These are phyloP conservation scores for Phytophthora fragariaefolia DNA, from an alignment of 352 stramenopile species.

Conservation along the genomic window DNA sequence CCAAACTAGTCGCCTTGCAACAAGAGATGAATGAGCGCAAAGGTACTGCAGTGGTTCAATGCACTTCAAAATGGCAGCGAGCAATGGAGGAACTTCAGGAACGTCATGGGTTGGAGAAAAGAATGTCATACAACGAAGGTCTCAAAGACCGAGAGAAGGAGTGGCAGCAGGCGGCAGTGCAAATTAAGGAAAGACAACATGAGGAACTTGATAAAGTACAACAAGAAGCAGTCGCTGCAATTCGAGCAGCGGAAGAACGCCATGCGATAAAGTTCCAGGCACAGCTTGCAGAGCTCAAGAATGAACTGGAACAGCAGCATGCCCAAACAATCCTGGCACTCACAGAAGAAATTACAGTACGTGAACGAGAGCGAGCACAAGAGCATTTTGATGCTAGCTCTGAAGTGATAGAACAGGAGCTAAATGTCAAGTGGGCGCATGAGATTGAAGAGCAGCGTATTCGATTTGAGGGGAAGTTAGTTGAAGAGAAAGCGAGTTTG, in stretches of 20 bases:
- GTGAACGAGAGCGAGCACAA: slow-evolving; percentile 37
- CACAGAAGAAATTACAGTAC: slow-evolving; percentile 30
- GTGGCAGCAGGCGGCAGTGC: slow-evolving; percentile 72
- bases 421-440: slow-evolving; percentile 14
- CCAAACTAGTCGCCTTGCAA: slow-evolving; percentile 49
- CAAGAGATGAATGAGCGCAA: slow-evolving; percentile 74
- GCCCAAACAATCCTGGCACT: slow-evolving; percentile 21
- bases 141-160: slow-evolving; percentile 75
- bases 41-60: slow-evolving; percentile 62
- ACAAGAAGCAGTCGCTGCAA: slow-evolving; percentile 65
- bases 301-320: slow-evolving; percentile 46
- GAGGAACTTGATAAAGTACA: slow-evolving; percentile 69
- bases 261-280: slow-evolving; percentile 59
- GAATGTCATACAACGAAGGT: slow-evolving; percentile 62
- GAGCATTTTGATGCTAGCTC: slow-evolving; percentile 21
- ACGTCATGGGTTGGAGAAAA: slow-evolving; percentile 68
- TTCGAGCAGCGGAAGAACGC: slow-evolving; percentile 70
- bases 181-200: slow-evolving; percentile 81
- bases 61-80: slow-evolving; percentile 74
- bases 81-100: slow-evolving; percentile 72
- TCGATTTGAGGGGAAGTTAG: slow-evolving; percentile 17
- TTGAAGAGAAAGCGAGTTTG: slow-evolving; percentile 18
- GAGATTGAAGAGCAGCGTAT: slow-evolving; percentile 26
- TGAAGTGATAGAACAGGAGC: slow-evolving; percentile 36
- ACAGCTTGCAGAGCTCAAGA: slow-evolving; percentile 38